Conservation (phyloP, 2,329 filamentous ascomycete species). For the Calonectria pauciramosa region DNA sequence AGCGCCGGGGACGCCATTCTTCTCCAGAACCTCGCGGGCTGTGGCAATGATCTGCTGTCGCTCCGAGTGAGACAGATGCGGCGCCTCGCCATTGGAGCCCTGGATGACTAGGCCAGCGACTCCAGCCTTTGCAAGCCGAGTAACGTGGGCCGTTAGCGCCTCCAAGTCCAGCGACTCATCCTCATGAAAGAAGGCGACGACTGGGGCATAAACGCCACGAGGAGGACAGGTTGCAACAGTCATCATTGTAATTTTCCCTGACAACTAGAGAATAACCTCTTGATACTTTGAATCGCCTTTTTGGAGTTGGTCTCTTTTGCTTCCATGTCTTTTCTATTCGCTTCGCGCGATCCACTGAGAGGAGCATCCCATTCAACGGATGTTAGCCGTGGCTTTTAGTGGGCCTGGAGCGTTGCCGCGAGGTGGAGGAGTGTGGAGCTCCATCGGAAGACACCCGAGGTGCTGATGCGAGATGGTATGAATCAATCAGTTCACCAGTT, state of each 20-base stretch:
- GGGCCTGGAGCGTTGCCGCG: neutral
- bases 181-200: constrained; percentile 71
- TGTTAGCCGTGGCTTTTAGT: neutral
- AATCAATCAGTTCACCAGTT: neutral
- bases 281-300: neutral
- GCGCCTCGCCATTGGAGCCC: constrained; percentile 81
- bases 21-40: constrained; percentile 73
- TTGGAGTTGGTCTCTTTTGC: neutral
- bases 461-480: neutral
- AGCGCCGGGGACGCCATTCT: constrained; percentile 67
- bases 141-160: constrained; percentile 65
- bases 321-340: neutral
- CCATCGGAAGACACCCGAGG: neutral
- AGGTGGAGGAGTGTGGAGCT: neutral
- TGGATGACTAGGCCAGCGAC: constrained; percentile 79
- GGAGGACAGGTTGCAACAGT: constrained; percentile 23
- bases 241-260: neutral
- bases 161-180: constrained; percentile 69
- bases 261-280: neutral
- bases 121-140: constrained; percentile 73
- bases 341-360: neutral
- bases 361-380: neutral
- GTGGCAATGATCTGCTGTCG: constrained; percentile 71
- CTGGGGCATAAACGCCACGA: constrained; percentile 71
- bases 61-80: constrained; percentile 77